Evolutionary conservation across 805 yeast genomes (phyloP), one percentile per base, ranked within the genome.

Genomic region (Wickerhamiella brachini): DNA sequence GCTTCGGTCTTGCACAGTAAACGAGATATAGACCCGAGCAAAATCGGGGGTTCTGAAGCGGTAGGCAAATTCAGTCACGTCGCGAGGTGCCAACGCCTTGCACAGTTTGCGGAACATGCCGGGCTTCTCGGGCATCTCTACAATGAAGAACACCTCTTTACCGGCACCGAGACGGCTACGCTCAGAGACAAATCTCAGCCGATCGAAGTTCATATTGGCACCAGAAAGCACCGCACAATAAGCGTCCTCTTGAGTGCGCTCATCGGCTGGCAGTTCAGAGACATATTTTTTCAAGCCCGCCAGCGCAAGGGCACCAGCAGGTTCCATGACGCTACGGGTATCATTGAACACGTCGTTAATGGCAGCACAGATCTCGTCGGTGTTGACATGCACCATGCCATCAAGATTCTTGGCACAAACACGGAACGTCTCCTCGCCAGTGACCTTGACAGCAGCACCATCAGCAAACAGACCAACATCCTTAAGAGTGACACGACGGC

Each of bases 101-200:
- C 87, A 95, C 55, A 93, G 74, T 57, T 78, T 77, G 50, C 77
- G 74, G 69, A 93, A 93, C 51, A 94, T 84, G 26, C 97, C 98
- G 18, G 97, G 95, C 45, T 72, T 69, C 66, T 93, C 98, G 22
- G 97, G 97, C 56, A 93, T 87, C 44, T 87, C 81, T 17, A 89
- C 87, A 46, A 85, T 78, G 74, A 93, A 73, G 61, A 94, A 90
- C 6, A 87, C 95, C 71, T 93, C 99, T 59, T 83, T 85, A 51
- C 97, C 98, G 66, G 90, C 97, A 69, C 98, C 99, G n/a, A 93
- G 75, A 49, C 86, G 94, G 13, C 98, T 97, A 68, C 99, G 82
- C 68, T 93, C 99, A 53, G 95, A 79, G 20, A 93, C 97, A 67
- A 93, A 93, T 65, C 99, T 77, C 61, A 93, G 74, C 61, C 99